Evolutionary conservation across 345 rosid species (phyloP), one percentile per base, ranked within the genome.

Genomic region (Brassica juncea): DNA sequence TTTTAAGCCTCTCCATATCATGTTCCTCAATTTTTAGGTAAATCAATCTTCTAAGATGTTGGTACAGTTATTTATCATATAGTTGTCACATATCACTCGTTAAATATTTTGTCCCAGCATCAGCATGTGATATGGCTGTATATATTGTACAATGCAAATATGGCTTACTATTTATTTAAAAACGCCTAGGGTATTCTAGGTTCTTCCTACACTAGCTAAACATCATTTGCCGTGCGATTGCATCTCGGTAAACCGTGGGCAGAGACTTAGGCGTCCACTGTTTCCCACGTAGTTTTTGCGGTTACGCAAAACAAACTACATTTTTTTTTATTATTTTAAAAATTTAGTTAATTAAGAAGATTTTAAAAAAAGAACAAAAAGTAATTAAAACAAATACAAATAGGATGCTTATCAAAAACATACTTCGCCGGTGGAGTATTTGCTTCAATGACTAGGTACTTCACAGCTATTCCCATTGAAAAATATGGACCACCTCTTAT

Each of bases 41-140:
- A 72, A 57, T 57, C 6, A 57, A 70, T 77, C 47, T 57, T 35
- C 5, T 66, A 63, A 72, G 68, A 79, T 66, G 37, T 31, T 72
- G 57, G 64, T 73, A 79, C 73, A 23, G 58, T 66, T 72, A 59
- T 79, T 15, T 79, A 73, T 73, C 74, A 79, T 68, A 67, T 73
- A 60, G 64, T 68, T 73, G 69, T 67, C 76, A 60, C 64, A 73
- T 73, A 79, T 67, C 34, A 73, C 63, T 59, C 42, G 55, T 47
- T 67, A 27, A 71, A 65, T 78, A 28, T 35, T 12, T 71, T 76
- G 81, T 47, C 60, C 71, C 76, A 54, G 47, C 76, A 78, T 78
- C 71, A 54, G 47, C 76, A 78, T 78, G 72, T 78, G 72, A 64
- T 42, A 42, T 71, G 8, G 19, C 65, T 25, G 32, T 64, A 64